Conservation (phyloP, 495 filamentous ascomycete genomes). For the Aspergillus nanangensis region DNA sequence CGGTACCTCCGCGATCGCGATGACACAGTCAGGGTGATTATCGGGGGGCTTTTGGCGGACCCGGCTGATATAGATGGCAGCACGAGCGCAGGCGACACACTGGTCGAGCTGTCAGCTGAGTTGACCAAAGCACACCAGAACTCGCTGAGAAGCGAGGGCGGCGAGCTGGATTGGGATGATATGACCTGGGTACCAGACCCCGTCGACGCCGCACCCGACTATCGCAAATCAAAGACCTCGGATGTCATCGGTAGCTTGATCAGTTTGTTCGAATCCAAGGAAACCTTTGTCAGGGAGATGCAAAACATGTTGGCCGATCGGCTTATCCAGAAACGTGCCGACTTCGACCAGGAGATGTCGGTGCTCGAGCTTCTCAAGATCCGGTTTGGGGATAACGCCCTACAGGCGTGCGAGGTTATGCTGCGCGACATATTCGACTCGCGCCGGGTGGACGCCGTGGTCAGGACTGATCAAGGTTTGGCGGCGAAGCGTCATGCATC, state of each 20-base stretch:
- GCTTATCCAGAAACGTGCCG: slow-evolving; percentile 64
- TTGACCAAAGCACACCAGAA: slow-evolving; percentile 58
- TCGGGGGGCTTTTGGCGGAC: slow-evolving; percentile 77
- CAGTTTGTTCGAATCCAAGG: slow-evolving; percentile 77
- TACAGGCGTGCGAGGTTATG: slow-evolving; percentile 97
- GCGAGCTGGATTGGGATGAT: slow-evolving; percentile 82
- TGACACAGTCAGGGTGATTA: slow-evolving; percentile 84
- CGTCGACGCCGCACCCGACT: slow-evolving; percentile 87
- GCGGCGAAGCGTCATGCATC: slow-evolving; percentile 6
- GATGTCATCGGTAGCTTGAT: slow-evolving; percentile 93
- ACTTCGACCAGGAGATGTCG: slow-evolving; percentile 70
- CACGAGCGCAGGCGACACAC: slow-evolving; percentile 41
- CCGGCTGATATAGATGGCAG: slow-evolving; percentile 44
- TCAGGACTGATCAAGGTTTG: slow-evolving; percentile 49
- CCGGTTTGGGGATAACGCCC: slow-evolving; percentile 76
- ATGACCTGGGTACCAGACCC: slow-evolving; percentile 90
- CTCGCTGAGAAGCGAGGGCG: slow-evolving; percentile 46
- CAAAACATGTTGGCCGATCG: slow-evolving; percentile 79
- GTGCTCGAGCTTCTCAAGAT: slow-evolving; percentile 86
- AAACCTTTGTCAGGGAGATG: slow-evolving; percentile 91
- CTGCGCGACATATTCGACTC: slow-evolving; percentile 90
- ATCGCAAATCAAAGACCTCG: slow-evolving; percentile 78
- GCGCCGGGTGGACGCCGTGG: slow-evolving; percentile 59
- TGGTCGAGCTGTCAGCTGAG: slow-evolving; percentile 72
- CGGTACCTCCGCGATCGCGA: slow-evolving; percentile 89